Evolutionary conservation across 2,329 filamentous ascomycete genomes (phyloP), one percentile per base, ranked within the genome.

Genomic region (Aspergillus luchuensis): DNA sequence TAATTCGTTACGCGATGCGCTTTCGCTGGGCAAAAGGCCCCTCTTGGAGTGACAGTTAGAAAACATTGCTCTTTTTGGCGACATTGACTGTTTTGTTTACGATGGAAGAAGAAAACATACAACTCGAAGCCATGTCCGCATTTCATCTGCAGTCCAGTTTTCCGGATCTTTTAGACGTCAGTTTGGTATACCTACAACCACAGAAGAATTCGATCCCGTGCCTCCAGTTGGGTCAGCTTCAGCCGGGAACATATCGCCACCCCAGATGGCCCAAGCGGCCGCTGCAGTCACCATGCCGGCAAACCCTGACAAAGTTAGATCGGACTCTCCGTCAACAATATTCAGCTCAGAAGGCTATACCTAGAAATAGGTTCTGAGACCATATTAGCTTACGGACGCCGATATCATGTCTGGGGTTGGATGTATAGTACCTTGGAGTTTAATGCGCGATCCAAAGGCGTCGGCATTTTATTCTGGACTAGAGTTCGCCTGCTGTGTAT

Each of bases 231-330:
- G 92, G 72, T 97, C 92, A 51, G 81, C 62, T 66, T 87, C 81
- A 3, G 85, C 76, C 0, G 93, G 93, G 70, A 97, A 96, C 71
- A 97, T 85, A 64, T 94, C 91, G 56, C 86, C 84, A 59, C 92
- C 92, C 88, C 90, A 96, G 69, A 97, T 94, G 17, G 86, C 85
- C 89, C 90, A 97, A 45, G 86, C 87, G 15, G 92, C 90, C 2
- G 90, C 92, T 2, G 90, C 91, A 6, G 91, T 90, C 13, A 97
- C 85, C 56, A 96, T 84, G 8, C 90, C 91, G 4, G 90, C 88
- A 73, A 97, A 97, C 17, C 88, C 91, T 88, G 79, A 58, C 69
- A 70, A 52, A 49, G 30, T 66, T 63, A 75, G 64, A 55, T 33
- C 47, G 52, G 5, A 41, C 13, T 47, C n/a, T 36, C 23, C 8